Conservation (phyloP, 257 asterid species). For the Solanum pinnatisectum region DNA sequence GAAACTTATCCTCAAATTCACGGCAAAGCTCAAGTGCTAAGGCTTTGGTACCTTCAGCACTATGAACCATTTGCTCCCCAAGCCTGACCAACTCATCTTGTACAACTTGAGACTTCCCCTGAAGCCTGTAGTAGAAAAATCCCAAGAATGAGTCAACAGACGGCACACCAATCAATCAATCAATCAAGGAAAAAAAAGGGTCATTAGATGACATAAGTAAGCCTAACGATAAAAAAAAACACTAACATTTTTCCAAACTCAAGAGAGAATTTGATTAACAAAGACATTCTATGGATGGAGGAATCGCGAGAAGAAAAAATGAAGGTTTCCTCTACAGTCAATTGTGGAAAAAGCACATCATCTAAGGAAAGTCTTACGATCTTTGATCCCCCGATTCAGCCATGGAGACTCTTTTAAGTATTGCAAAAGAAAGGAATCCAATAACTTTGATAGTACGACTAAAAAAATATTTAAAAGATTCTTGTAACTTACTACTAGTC, state of each 20-base stretch:
- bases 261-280: neutral
- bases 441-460: neutral
- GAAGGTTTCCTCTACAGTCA: neutral
- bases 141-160: neutral
- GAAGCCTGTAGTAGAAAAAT: conserved; percentile 56
- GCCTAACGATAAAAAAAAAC: too few species aligned
- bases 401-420: neutral
- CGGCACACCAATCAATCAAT: neutral
- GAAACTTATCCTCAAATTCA: conserved; percentile 98
- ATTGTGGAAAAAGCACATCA: neutral
- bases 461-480: neutral
- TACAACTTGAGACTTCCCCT: conserved; percentile 88
- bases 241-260: neutral
- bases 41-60: conserved; percentile 92
- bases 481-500: neutral
- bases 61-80: conserved; percentile 89
- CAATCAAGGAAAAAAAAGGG: neutral
- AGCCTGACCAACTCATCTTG: conserved; percentile 91
- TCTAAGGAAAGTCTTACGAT: neutral
- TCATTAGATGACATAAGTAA: neutral
- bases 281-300: neutral
- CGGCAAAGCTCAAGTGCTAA: conserved; percentile 98
- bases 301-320: neutral
- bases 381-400: neutral
- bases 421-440: neutral